A percentile compares a stretch with the other conserved stretches of the same genome.
Conservation (phyloP, 768 basidiomycete genomes). For the Pleurotus platypus region DNA sequence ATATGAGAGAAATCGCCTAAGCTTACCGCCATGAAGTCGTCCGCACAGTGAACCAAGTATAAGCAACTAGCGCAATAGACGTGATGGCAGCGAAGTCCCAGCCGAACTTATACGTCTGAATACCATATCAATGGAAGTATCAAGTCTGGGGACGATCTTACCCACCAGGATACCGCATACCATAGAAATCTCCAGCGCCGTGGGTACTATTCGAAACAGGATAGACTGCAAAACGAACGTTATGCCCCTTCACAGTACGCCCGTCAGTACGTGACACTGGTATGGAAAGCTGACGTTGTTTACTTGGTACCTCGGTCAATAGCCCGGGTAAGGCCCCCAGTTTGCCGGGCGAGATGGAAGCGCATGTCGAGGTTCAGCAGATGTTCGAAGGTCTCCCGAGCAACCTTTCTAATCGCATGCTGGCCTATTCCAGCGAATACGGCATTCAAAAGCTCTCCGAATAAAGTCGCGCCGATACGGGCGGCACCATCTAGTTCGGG, state of each 20-base stretch:
- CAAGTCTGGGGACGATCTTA: not conserved
- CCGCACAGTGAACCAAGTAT: conserved; percentile 95
- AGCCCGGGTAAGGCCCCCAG: conserved; percentile 92
- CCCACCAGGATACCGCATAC: conserved; percentile 95
- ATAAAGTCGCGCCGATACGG: conserved; percentile 84
- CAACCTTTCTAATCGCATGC: conserved; percentile 89
- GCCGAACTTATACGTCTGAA: conserved; percentile 93
- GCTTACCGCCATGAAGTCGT: conserved; percentile 93
- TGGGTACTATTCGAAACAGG: conserved; percentile 92
- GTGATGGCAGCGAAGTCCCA: conserved; percentile 97
- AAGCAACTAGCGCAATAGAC: conserved; percentile 75
- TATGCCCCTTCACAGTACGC: conserved; percentile 65
- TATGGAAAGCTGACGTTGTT: conserved; percentile 17
- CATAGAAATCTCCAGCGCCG: conserved; percentile 92
- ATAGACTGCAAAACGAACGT: conserved; percentile 92
- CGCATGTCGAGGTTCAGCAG: conserved; percentile 85
- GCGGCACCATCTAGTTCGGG: conserved; percentile 75
- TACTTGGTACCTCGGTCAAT: conserved; percentile 98
- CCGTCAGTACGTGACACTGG: not conserved
- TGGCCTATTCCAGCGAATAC: conserved; percentile 97
- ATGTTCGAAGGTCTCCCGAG: conserved; percentile 94
- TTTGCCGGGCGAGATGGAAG: conserved; percentile 92
- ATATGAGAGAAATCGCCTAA: not conserved
- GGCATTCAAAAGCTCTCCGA: conserved; percentile 89
- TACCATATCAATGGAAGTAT: not conserved